These are phyloP conservation scores for Discostella stelligeroides DNA, from an alignment of 108 stramenopile genomes.

Conservation along the genomic window DNA sequence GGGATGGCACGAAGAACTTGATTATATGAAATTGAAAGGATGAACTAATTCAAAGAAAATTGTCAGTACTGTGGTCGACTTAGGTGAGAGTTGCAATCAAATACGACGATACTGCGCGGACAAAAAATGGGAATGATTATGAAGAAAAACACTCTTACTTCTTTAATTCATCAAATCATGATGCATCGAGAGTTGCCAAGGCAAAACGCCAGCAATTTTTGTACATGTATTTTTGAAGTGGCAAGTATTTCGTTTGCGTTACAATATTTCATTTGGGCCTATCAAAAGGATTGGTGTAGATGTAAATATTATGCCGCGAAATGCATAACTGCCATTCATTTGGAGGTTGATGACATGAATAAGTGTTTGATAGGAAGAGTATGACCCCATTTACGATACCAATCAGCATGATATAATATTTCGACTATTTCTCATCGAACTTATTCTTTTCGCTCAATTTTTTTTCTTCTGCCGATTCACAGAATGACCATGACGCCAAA, in stretches of 20 bases:
- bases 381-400: conserved; percentile 30
- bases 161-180: conserved; percentile 4
- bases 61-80: too few species aligned
- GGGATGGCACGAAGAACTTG: too few species aligned
- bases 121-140: conserved; percentile 18
- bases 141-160: conserved; percentile 21
- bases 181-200: conserved; percentile 7
- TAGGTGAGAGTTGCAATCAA: too few species aligned
- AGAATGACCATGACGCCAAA: background rate
- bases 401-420: background rate
- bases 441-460: background rate
- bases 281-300: conserved; percentile 13
- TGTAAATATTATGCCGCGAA: conserved; percentile 5
- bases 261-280: background rate
- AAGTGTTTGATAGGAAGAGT: conserved; percentile 63
- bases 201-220: conserved; percentile 16
- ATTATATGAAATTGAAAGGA: too few species aligned
- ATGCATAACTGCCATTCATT: conserved; percentile 33
- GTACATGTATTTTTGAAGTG: conserved; percentile 8
- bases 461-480: background rate
- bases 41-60: too few species aligned
- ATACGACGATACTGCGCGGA: background rate
- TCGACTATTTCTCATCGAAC: background rate
- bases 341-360: conserved; percentile 40
- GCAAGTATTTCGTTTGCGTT: conserved; percentile 5